Evolutionary conservation across 1,139 yeast genomes (phyloP), one percentile per base, ranked within the genome.

Genomic region (Kodamaea arcana): DNA sequence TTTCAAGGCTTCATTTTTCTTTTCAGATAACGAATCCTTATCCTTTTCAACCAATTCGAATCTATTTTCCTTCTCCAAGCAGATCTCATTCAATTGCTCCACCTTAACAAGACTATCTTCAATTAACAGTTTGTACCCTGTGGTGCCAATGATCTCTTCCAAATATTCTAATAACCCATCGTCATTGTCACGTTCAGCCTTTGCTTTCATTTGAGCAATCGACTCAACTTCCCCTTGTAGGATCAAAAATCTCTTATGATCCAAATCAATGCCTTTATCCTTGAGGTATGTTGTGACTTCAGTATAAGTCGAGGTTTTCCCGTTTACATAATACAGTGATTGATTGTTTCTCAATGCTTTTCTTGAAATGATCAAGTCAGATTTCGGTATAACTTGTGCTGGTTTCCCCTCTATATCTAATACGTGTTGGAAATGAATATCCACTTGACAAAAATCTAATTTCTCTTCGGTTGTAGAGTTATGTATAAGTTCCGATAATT

Each of bases 191-290:
- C 72, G 77, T 50, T 92, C 97, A 0, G 97, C 97, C 53, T 92
- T 92, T 8, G 98, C 85, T 53, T 90, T 90, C 99, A 94, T 94
- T 57, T 92, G 97, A 0, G 98, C 97, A 53, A 94, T 94, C 39
- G 92, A 83, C 60, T 94, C 99, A 26, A 94, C 98, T 57, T 94
- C 99, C 51, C 99, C 99, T 61, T 94, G 99, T 30, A 94, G 67
- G 52, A 94, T 94, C 47, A 94, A 70, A 51, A 94, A 94, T 47
- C 99, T 70, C 53, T 94, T 92, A 57, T 94, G 98, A 50, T 90
- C 95, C 44, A 94, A 69, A 60, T 94, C 98, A 39, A 94, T 84
- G 1, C 98, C 98, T 50, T 87, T 80, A n/a, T 75, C 80, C 42
- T 79, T 78, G 36, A 94, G 68, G 27, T 85, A 63, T 1, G 65